Evolutionary conservation across 768 basidiomycete genomes (phyloP).

Genomic region (Amanita inopinata): DNA sequence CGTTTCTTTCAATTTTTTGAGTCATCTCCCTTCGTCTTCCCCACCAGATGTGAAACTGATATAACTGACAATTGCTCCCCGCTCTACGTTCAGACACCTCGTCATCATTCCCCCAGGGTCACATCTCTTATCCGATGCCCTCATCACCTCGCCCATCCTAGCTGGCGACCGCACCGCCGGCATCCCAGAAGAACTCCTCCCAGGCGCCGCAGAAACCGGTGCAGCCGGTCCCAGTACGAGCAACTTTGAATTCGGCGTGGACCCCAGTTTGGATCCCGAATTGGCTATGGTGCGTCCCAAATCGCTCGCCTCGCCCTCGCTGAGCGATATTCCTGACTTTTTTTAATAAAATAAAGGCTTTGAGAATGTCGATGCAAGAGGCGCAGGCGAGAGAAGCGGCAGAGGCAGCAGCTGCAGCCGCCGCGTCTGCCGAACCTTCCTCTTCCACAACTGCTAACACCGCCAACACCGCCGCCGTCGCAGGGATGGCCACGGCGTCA

Average conservation of each 20-base stretch:
- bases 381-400: conserved; percentile 69
- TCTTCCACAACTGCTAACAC: no score
- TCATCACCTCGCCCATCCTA: conserved; percentile 76
- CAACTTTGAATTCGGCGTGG: conserved; percentile 83
- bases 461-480: no score
- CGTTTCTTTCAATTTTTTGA: conserved; percentile 20
- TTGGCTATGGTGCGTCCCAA: neutral
- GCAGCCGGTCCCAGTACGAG: conserved; percentile 33
- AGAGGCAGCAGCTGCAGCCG: conserved; percentile 31
- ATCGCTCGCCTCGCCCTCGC: neutral
- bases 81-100: conserved; percentile 50
- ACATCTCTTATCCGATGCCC: conserved; percentile 72
- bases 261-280: conserved; percentile 46
- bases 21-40: neutral
- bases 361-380: conserved; percentile 96
- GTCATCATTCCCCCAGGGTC: conserved; percentile 70
- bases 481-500: no score
- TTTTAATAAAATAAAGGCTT: conserved; percentile 59
- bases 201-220: conserved; percentile 32
- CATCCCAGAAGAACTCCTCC: conserved; percentile 53
- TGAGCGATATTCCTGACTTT: conserved; percentile 1
- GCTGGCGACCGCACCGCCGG: conserved; percentile 62
- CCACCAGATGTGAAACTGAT: neutral
- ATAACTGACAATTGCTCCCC: conserved; percentile 5
- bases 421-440: conserved; percentile 25